Conservation (phyloP, 1,284 basidiomycete species). For the Ceratorhiza oryzae-sativae region DNA sequence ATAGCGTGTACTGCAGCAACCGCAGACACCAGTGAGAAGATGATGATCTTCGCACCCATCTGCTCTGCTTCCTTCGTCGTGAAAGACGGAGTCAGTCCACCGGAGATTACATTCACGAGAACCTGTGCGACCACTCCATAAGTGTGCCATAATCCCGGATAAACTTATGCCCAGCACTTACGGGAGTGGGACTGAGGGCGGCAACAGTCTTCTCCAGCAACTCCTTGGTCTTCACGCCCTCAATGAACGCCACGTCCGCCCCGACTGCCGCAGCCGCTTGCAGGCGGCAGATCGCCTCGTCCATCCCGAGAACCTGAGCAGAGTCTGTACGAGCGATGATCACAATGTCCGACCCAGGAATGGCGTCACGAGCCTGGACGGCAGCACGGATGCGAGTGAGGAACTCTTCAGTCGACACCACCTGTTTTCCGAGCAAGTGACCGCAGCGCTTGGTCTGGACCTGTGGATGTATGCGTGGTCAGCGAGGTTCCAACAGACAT, state of each 20-base stretch:
- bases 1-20: constrained; percentile 76
- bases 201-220: constrained; percentile 69
- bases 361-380: constrained; percentile 70
- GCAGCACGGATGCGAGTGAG: constrained; percentile 78
- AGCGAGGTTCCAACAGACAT: not conserved
- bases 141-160: not conserved
- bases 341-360: constrained; percentile 75
- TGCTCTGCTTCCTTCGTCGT: constrained; percentile 70
- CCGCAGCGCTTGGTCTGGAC: constrained; percentile 85
- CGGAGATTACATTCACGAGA: constrained; percentile 79
- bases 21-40: constrained; percentile 73
- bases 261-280: constrained; percentile 76
- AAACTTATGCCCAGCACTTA: not conserved
- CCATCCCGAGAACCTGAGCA: constrained; percentile 79
- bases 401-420: constrained; percentile 79
- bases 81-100: constrained; percentile 76
- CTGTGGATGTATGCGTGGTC: constrained; percentile 47
- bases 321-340: constrained; percentile 86
- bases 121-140: constrained; percentile 45
- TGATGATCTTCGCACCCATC: constrained; percentile 77
- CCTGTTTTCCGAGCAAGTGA: constrained; percentile 79
- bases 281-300: constrained; percentile 75
- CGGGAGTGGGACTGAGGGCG: constrained; percentile 73
- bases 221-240: constrained; percentile 75
- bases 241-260: constrained; percentile 85